Evolutionary conservation across 495 filamentous ascomycete species (phyloP).

Genomic region (Penicillium silybi): DNA sequence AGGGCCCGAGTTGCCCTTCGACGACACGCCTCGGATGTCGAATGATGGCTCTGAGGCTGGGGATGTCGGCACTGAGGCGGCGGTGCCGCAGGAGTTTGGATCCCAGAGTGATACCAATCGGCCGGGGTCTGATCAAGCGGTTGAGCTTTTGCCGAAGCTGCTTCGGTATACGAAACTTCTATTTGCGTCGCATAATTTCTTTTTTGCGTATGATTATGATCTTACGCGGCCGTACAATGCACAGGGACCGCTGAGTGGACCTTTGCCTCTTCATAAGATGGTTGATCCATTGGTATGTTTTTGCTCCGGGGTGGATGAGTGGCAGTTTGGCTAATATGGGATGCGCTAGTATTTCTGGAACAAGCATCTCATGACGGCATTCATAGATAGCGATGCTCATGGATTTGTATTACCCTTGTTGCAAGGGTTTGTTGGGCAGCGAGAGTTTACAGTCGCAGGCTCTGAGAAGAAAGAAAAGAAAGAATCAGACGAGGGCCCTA

Average conservation of each 20-base stretch:
- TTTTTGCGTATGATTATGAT: constrained; percentile 89
- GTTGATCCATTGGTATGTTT: constrained; percentile 67
- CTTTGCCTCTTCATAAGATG: constrained; percentile 60
- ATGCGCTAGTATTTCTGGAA: constrained; percentile 82
- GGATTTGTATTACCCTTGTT: constrained; percentile 75
- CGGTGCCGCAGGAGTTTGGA: constrained; percentile 20
- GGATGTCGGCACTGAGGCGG: constrained; percentile 5
- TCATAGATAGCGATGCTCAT: constrained; percentile 61
- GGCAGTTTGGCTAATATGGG: constrained; percentile 14
- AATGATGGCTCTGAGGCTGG: constrained; percentile 10
- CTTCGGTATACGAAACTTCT: constrained; percentile 76
- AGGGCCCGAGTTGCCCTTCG: constrained; percentile 17
- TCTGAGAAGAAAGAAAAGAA: constrained; percentile 16
- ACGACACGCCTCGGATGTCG: constrained; percentile 14
- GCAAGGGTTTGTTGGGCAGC: constrained; percentile 93
- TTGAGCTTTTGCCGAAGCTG: constrained; percentile 73
- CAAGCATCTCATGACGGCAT: constrained; percentile 63
- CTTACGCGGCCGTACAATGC: constrained; percentile 64
- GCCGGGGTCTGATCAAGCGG: constrained; percentile 19
- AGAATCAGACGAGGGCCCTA: neutral
- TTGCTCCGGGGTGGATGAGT: neutral
- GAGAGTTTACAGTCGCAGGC: constrained; percentile 65
- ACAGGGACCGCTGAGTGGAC: constrained; percentile 34
- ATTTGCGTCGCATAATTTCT: constrained; percentile 80
- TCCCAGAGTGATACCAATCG: constrained; percentile 31